These are phyloP conservation scores for Paragyromitra xinjiangensis DNA, from an alignment of 495 filamentous ascomycete species.

Conservation along the genomic window DNA sequence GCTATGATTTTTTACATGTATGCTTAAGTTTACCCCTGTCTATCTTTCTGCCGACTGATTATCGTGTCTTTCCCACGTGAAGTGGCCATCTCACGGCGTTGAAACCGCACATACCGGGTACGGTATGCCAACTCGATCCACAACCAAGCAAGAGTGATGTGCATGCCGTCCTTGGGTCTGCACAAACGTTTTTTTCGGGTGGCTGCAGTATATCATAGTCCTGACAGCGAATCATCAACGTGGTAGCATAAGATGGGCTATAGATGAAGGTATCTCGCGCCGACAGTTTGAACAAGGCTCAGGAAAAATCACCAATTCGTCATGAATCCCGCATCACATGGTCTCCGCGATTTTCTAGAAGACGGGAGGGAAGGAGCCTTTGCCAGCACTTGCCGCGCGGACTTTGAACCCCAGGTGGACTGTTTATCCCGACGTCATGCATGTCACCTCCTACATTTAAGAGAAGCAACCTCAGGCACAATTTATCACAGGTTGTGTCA, in stretches of 20 bases:
- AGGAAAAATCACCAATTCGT: background rate
- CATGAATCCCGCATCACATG: background rate
- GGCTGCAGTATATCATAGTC: background rate
- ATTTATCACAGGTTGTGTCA: background rate
- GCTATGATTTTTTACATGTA: constrained; percentile 13
- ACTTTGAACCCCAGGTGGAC: background rate
- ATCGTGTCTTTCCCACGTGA: constrained; percentile 6
- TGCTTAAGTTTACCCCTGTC: constrained; percentile 9
- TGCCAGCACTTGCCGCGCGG: background rate
- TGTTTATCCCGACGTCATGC: background rate
- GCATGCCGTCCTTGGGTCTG: background rate
- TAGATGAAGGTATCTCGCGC: background rate
- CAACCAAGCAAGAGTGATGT: background rate
- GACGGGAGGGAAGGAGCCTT: background rate
- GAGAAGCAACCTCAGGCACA: background rate
- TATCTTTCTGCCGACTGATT: background rate
- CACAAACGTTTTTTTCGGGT: background rate
- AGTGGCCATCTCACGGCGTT: background rate
- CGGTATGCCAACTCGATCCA: background rate
- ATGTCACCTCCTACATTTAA: constrained; percentile 2
- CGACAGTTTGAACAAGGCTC: background rate
- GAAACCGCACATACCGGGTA: constrained; percentile 1
- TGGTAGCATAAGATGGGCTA: background rate
- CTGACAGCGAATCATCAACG: background rate
- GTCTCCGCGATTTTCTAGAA: background rate